Conservation (phyloP, 2,329 filamentous ascomycete genomes). For the Lasiodiplodia sp. region DNA sequence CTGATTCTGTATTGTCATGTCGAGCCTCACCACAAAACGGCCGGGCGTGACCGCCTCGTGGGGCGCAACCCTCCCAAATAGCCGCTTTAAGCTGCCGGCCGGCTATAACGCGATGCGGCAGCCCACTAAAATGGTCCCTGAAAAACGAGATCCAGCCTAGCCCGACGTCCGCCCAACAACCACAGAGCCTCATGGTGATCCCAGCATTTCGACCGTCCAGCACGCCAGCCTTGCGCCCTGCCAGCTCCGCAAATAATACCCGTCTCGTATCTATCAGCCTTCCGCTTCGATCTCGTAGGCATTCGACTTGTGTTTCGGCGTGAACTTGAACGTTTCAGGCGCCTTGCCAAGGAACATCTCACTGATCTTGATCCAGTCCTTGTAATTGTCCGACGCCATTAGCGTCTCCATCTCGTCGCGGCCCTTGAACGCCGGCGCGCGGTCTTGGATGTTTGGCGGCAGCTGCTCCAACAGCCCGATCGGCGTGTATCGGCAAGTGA, state of each 20-base stretch:
- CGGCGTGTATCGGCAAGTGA: slow-evolving; percentile 89
- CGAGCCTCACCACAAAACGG: slow-evolving; percentile 8
- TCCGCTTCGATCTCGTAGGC: slow-evolving; percentile 77
- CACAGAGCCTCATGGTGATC: slow-evolving; percentile 12
- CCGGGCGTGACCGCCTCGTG: slow-evolving; percentile 16
- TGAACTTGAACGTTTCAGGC: slow-evolving; percentile 89
- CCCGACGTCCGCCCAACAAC: slow-evolving; percentile 12
- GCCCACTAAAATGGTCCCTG: slow-evolving; percentile 18
- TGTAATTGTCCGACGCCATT: slow-evolving; percentile 87
- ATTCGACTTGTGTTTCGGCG: slow-evolving; percentile 97
- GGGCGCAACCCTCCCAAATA: not conserved
- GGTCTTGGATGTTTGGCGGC: slow-evolving; percentile 86
- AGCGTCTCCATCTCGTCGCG: slow-evolving; percentile 94
- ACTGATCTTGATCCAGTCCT: slow-evolving; percentile 98
- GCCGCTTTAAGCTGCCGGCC: slow-evolving; percentile 19
- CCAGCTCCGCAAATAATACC: slow-evolving; percentile 9
- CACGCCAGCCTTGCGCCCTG: not conserved
- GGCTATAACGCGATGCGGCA: slow-evolving; percentile 20
- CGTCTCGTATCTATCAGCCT: slow-evolving; percentile 36
- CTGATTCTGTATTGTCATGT: slow-evolving; percentile 24
- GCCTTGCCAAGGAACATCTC: slow-evolving; percentile 98
- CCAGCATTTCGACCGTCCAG: slow-evolving; percentile 3
- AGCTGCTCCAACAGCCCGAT: slow-evolving; percentile 87
- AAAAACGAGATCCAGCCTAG: slow-evolving; percentile 16
- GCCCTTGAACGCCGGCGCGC: slow-evolving; percentile 83